Evolutionary conservation across 805 yeast species (phyloP).

Genomic region (Metschnikowia anglica): DNA sequence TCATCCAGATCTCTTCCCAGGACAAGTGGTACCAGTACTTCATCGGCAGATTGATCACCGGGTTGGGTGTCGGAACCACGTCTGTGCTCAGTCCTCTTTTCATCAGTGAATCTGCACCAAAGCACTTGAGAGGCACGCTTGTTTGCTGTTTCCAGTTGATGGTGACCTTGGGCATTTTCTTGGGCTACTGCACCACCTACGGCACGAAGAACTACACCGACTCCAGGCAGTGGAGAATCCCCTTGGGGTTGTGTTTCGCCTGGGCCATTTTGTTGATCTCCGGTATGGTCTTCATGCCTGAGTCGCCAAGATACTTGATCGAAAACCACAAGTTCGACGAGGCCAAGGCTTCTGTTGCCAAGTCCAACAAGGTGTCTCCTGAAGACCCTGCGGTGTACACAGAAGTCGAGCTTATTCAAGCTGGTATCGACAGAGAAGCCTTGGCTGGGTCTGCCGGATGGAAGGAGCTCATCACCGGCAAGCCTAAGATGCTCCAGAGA

Average conservation of each 20-base stretch:
- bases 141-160: conserved; percentile 69
- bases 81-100: conserved; percentile 67
- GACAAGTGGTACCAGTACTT: conserved; percentile 56
- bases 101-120: conserved; percentile 70
- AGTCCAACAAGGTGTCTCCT: conserved; percentile 52
- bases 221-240: conserved; percentile 67
- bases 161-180: conserved; percentile 68
- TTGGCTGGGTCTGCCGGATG: conserved; percentile 65
- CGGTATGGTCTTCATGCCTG: conserved; percentile 63
- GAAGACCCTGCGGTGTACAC: conserved; percentile 56
- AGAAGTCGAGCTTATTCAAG: conserved; percentile 54
- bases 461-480: conserved; percentile 61
- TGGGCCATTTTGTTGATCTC: conserved; percentile 49
- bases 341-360: conserved; percentile 55
- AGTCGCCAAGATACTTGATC: conserved; percentile 64
- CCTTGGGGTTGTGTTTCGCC: conserved; percentile 50
- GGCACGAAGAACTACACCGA: conserved; percentile 55
- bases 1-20: conserved; percentile 58
- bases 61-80: conserved; percentile 72
- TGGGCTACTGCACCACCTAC: conserved; percentile 66
- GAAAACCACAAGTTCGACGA: conserved; percentile 50
- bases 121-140: conserved; percentile 66
- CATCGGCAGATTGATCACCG: conserved; percentile 63
- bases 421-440: conserved; percentile 61
- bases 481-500: conserved; percentile 59